Evolutionary conservation across 768 basidiomycete species (phyloP).

Genomic region (Gautieria morchelliformis): DNA sequence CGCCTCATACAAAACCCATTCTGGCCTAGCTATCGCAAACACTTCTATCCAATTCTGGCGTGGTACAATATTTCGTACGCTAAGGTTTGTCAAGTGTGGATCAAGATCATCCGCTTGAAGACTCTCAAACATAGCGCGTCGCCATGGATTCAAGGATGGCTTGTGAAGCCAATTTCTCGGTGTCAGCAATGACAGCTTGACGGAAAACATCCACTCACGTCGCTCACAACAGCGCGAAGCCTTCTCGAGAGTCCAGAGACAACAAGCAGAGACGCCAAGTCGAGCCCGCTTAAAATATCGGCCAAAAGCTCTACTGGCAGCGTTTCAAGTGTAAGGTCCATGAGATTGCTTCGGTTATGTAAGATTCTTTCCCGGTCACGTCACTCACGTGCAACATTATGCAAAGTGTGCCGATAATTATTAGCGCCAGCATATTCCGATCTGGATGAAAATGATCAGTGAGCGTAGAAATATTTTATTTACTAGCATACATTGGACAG

Average conservation of each 20-base stretch:
- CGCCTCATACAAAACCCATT: slow-evolving; percentile 57
- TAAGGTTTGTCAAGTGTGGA: slow-evolving; percentile 43
- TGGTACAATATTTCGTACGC: slow-evolving; percentile 55
- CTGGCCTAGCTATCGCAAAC: slow-evolving; percentile 47
- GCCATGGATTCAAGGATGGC: slow-evolving; percentile 64
- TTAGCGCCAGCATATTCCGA: no score
- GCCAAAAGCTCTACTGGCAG: slow-evolving; percentile 74
- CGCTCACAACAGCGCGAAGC: slow-evolving; percentile 41
- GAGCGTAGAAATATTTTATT: no score
- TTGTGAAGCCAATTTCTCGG: slow-evolving; percentile 21
- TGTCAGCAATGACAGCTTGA: background rate
- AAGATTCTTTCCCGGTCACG: no score
- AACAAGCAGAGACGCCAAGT: slow-evolving; percentile 48
- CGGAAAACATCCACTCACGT: background rate
- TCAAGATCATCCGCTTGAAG: slow-evolving; percentile 42
- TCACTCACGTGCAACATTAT: no score
- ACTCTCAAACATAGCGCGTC: slow-evolving; percentile 53
- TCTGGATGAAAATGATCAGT: no score
- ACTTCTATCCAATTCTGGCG: slow-evolving; percentile 77
- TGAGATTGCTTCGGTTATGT: no score
- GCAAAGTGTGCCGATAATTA: no score
- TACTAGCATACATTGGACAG: no score
- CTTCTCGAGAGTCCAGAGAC: slow-evolving; percentile 53
- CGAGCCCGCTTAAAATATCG: slow-evolving; percentile 60
- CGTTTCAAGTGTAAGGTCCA: slow-evolving; percentile 11